Conservation (phyloP, 2,329 filamentous ascomycete genomes). For the Microdochium trichocladiopsis region DNA sequence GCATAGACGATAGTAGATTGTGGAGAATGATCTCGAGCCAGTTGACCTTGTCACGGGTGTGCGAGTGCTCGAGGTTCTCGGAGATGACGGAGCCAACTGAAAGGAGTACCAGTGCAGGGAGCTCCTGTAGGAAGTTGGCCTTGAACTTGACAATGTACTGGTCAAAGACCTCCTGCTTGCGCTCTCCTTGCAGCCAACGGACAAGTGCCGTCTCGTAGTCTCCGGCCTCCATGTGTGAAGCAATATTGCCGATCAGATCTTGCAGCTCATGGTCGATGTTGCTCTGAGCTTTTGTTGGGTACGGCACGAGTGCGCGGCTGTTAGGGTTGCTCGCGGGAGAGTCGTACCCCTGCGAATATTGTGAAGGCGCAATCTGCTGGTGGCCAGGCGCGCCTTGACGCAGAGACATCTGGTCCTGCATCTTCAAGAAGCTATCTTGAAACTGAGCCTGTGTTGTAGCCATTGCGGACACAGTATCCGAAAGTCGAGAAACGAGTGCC, state of each 20-base stretch:
- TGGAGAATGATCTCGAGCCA: constrained; percentile 56
- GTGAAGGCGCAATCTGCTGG: constrained; percentile 1
- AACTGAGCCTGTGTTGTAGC: constrained; percentile 61
- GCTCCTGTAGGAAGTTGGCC: constrained; percentile 43
- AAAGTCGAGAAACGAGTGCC: constrained; percentile 57
- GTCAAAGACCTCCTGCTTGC: constrained; percentile 57
- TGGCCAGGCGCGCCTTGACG: constrained; percentile 25
- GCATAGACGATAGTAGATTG: constrained; percentile 40
- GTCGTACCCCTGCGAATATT: constrained; percentile 12
- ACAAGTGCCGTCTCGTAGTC: constrained; percentile 57
- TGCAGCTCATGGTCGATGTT: constrained; percentile 48
- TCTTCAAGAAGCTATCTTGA: constrained; percentile 55
- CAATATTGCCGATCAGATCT: constrained; percentile 50
- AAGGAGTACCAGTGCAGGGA: constrained; percentile 55
- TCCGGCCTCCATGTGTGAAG: constrained; percentile 52
- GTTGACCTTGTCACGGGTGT: constrained; percentile 47
- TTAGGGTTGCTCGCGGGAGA: constrained; percentile 21
- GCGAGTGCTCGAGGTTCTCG: constrained; percentile 45
- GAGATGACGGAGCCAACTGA: constrained; percentile 60
- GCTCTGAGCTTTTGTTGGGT: constrained; percentile 31
- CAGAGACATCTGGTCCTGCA: constrained; percentile 41
- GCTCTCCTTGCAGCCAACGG: constrained; percentile 58
- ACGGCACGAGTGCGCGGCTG: constrained; percentile 27
- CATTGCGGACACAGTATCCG: constrained; percentile 64
- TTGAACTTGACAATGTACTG: constrained; percentile 43